A percentile compares a stretch with the other conserved stretches of the same genome.
Evolutionary conservation across 352 stramenopile genomes (phyloP).

Genomic region (Phytophthora palmivora): DNA sequence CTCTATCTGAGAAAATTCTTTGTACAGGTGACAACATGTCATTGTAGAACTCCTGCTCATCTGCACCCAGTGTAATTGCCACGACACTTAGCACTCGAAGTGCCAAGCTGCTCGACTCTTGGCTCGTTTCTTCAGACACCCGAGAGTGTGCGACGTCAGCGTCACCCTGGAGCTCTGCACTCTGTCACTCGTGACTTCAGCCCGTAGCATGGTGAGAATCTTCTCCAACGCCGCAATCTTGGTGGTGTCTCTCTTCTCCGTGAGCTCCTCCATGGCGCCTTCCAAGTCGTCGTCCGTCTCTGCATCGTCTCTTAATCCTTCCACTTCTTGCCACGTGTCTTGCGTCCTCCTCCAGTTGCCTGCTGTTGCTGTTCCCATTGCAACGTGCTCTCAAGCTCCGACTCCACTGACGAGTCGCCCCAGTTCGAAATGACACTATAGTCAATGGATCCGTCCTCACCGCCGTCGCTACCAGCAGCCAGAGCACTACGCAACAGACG

Average conservation of each 20-base stretch:
- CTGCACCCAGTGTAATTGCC: constrained; percentile 60
- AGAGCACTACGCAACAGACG: constrained; percentile 60
- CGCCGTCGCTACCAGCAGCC: constrained; percentile 43
- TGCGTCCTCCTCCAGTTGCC: constrained; percentile 20
- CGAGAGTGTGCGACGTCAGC: constrained; percentile 48
- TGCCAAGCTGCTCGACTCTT: constrained; percentile 61
- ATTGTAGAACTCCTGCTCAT: constrained; percentile 63
- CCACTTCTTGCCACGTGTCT: constrained; percentile 39
- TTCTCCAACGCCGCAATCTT: constrained; percentile 66
- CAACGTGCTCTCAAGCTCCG: constrained; percentile 62
- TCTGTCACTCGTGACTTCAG: constrained; percentile 49
- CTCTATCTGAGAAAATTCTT: constrained; percentile 51
- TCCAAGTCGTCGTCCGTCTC: constrained; percentile 54
- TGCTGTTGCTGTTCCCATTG: constrained; percentile 50
- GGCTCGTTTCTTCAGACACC: constrained; percentile 64
- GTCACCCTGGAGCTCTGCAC: constrained; percentile 47
- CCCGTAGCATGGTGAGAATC: constrained; percentile 54
- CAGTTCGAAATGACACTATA: constrained; percentile 39
- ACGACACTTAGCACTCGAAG: constrained; percentile 56
- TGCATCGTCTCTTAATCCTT: constrained; percentile 45
- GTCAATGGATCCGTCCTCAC: constrained; percentile 34
- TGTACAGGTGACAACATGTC: constrained; percentile 50
- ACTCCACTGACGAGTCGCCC: constrained; percentile 60
- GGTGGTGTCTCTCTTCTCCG: constrained; percentile 68
- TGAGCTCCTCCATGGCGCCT: constrained; percentile 59